Base-by-base conservation (phyloP, 352 stramenopile species). In the Pythium chondricola region DNA sequence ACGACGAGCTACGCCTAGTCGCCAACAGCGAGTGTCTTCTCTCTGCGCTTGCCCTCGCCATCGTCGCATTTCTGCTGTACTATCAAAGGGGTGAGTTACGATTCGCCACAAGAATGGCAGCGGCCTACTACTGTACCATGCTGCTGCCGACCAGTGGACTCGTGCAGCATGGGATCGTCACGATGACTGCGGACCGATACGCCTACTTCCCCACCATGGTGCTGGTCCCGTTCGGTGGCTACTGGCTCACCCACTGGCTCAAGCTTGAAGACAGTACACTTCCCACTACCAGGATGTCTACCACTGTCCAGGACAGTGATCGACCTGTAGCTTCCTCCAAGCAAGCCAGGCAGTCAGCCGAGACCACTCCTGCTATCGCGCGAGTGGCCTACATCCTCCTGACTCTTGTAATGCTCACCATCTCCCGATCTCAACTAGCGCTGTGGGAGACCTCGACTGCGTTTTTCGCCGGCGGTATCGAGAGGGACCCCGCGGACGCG, bases 111-210 rank as follows among this genome's bases (percentile, higher is more conserved):
- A 22, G 77, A 8, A 42, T 82, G 6, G 69, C 57, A 4, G 18
- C 65, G 7, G 24, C 48, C 4, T 77, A 74, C 50, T 80, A 74
- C 30, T 35, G 63, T 9, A 26, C 61, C 6, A 80, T 86, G 60
- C 13, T 83, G 8, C 41, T 91, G 11, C 80, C 77, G 0, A 74
- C 78, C 2, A 71, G 62, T 11, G 77, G 80, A 2, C 54, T 91
- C 29, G 65, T 91, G 18, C 80, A 88, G 51, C 80, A 91, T 37
- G 77, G 80, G 6, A 74, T 89, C 30, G 61, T 89, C 39, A 52
- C 69, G 3, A 63, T 65, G 43, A 53, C 61, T 11, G 60, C 60
- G 18, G 70, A 89, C 44, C 76, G 80, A 6, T 91, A 91, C 43
- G 64, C 69, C 9, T 91, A 91, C 54, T 68, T 87, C 9, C 63